Percentiles rank a stretch among this genome's conserved stretches.
Conservation (phyloP, 1,284 basidiomycete species). For the Rhodotorula sp. region DNA sequence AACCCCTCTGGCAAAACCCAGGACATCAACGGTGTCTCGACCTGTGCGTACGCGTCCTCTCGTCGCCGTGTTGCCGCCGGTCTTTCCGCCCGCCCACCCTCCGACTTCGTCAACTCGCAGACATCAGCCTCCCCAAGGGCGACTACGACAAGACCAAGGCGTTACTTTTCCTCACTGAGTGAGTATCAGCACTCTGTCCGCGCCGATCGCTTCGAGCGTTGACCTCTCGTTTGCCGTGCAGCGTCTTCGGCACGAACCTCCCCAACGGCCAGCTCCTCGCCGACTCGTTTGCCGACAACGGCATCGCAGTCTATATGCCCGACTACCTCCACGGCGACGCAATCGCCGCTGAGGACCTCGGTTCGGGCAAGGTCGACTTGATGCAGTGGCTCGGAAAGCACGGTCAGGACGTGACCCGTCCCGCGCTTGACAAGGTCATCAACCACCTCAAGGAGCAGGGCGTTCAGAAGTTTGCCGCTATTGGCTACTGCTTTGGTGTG, state of each 20-base stretch:
- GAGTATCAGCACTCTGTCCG: slow-evolving; percentile 9
- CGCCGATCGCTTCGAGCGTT: not conserved
- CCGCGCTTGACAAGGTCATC: slow-evolving; percentile 61
- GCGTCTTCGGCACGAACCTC: slow-evolving; percentile 33
- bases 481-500: slow-evolving; percentile 70
- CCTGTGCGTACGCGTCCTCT: slow-evolving; percentile 10
- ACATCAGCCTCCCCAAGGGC: slow-evolving; percentile 28
- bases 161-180: slow-evolving; percentile 46
- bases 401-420: slow-evolving; percentile 55
- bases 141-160: slow-evolving; percentile 44
- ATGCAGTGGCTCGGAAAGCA: slow-evolving; percentile 50
- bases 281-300: slow-evolving; percentile 71
- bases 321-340: slow-evolving; percentile 64
- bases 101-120: not conserved
- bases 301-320: slow-evolving; percentile 63
- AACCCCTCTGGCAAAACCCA: slow-evolving; percentile 20
- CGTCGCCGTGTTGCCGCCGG: not conserved
- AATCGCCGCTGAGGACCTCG: slow-evolving; percentile 52
- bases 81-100: no score
- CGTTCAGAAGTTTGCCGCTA: slow-evolving; percentile 60
- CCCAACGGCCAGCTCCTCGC: slow-evolving; percentile 46
- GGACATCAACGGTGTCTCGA: slow-evolving; percentile 15
- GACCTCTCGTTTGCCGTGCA: not conserved
- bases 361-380: slow-evolving; percentile 50
- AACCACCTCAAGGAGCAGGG: slow-evolving; percentile 60